These are phyloP conservation scores for Epichloe scottii DNA, from an alignment of 2,329 filamentous ascomycete species.

Conservation along the genomic window DNA sequence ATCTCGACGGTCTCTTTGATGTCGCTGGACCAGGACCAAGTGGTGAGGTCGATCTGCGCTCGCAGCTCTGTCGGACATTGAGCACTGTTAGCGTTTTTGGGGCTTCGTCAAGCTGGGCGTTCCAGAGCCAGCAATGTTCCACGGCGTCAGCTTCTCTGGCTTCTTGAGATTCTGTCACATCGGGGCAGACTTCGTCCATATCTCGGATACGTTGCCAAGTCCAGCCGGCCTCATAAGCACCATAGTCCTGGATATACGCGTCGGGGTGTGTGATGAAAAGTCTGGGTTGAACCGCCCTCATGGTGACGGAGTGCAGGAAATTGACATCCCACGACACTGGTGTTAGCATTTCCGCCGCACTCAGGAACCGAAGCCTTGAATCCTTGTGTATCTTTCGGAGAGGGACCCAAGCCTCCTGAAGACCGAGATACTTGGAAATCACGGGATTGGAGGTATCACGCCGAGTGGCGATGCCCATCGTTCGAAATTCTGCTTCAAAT, in stretches of 20 bases:
- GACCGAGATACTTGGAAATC: slow-evolving; percentile 39
- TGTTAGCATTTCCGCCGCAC: slow-evolving; percentile 59
- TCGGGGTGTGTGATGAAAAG: slow-evolving; percentile 66
- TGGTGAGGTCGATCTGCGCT: slow-evolving; percentile 29
- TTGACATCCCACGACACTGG: slow-evolving; percentile 58
- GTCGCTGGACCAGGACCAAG: slow-evolving; percentile 18
- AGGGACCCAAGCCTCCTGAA: slow-evolving; percentile 60
- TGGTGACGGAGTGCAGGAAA: slow-evolving; percentile 60
- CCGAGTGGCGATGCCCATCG: slow-evolving; percentile 25
- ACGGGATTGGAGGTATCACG: slow-evolving; percentile 15
- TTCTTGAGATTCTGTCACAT: slow-evolving; percentile 30
- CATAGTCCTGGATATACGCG: slow-evolving; percentile 55
- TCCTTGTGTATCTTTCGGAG: slow-evolving; percentile 66
- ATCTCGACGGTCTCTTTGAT: slow-evolving; percentile 15
- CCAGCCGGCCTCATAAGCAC: slow-evolving; percentile 45
- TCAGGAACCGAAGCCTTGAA: slow-evolving; percentile 57
- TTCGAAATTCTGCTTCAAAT: slow-evolving; percentile 45
- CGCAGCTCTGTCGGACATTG: slow-evolving; percentile 28
- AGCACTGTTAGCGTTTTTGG: slow-evolving; percentile 32
- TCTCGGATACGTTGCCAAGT: slow-evolving; percentile 58
- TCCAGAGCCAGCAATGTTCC: slow-evolving; percentile 56
- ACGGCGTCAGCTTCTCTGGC: slow-evolving; percentile 49
- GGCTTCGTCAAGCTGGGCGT: slow-evolving; percentile 49
- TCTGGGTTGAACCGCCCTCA: slow-evolving; percentile 55
- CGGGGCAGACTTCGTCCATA: slow-evolving; percentile 43